Conservation (phyloP, 192 early-diverging fungal genomes). For the Coemansia aciculifera region DNA sequence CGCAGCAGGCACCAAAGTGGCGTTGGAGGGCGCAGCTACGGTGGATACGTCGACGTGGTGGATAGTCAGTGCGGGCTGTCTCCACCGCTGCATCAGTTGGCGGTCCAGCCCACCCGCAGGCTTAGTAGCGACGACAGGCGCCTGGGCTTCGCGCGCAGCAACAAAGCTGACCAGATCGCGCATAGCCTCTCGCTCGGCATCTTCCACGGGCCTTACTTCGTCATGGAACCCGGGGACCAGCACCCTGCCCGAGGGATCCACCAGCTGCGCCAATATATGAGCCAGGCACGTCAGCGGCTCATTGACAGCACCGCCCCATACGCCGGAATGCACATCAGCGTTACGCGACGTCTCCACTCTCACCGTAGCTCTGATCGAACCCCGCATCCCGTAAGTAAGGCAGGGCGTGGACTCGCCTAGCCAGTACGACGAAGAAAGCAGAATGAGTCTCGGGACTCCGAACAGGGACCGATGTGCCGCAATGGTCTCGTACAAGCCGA, state of each 20-base stretch:
- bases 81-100: conserved; percentile 72
- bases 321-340: conserved; percentile 74
- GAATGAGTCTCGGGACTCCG: conserved; percentile 30
- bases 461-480: conserved; percentile 41
- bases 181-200: conserved; percentile 61
- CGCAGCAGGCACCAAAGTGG: conserved; percentile 68
- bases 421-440: conserved; percentile 76
- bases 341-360: conserved; percentile 47
- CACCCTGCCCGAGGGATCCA: conserved; percentile 59
- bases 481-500: conserved; percentile 65
- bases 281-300: conserved; percentile 71
- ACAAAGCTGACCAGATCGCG: conserved; percentile 35
- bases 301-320: conserved; percentile 72
- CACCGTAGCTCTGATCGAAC: conserved; percentile 68
- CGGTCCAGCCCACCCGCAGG: conserved; percentile 41
- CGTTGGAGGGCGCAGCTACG: conserved; percentile 58
- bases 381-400: conserved; percentile 77
- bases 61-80: conserved; percentile 70
- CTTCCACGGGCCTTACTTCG: conserved; percentile 58
- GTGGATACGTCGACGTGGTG: conserved; percentile 76
- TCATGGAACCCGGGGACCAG: conserved; percentile 71
- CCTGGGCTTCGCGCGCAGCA: background rate
- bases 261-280: conserved; percentile 61
- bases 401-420: conserved; percentile 74
- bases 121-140: background rate